Conservation (phyloP, 257 asterid species). For the Ehretia macrophylla region DNA sequence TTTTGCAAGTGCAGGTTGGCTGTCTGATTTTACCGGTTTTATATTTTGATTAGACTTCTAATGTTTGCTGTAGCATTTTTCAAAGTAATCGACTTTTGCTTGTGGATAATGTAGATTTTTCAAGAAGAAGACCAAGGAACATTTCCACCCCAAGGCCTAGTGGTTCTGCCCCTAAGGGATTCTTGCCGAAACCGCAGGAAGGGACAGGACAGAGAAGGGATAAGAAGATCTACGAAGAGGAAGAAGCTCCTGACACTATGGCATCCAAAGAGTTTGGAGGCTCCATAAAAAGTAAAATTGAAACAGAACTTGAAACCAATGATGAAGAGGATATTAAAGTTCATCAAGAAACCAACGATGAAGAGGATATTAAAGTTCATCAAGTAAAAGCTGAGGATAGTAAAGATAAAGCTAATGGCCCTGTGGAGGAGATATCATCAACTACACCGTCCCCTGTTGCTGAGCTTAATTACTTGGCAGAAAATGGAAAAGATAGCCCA, state of each 20-base stretch:
- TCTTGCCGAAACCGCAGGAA: constrained; percentile 54
- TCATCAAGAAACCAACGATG: constrained; percentile 20
- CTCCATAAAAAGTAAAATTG: constrained; percentile 28
- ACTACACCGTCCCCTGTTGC: constrained; percentile 17
- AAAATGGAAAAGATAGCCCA: constrained; percentile 35
- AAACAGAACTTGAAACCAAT: constrained; percentile 21
- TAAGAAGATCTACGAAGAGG: constrained; percentile 49
- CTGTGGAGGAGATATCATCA: constrained; percentile 29
- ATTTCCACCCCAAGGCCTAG: constrained; percentile 43
- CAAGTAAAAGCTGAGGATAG: constrained; percentile 29
- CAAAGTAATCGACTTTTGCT: not conserved
- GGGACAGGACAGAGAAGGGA: constrained; percentile 57
- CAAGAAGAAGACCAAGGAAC: constrained; percentile 61
- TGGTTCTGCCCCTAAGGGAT: constrained; percentile 62
- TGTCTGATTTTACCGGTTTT: constrained; percentile 20
- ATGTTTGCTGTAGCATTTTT: constrained; percentile 4
- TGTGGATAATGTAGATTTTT: constrained; percentile 50
- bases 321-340: constrained; percentile 30
- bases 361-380: constrained; percentile 28
- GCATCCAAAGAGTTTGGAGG: constrained; percentile 34
- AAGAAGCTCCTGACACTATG: constrained; percentile 35
- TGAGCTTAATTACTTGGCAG: constrained; percentile 31
- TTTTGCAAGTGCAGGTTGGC: constrained; percentile 77
- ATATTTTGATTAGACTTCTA: constrained; percentile 2
- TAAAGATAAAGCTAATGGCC: constrained; percentile 26